These are phyloP conservation scores for Trichoderma sp. DNA, from an alignment of 2,329 filamentous ascomycete species.

Conservation along the genomic window DNA sequence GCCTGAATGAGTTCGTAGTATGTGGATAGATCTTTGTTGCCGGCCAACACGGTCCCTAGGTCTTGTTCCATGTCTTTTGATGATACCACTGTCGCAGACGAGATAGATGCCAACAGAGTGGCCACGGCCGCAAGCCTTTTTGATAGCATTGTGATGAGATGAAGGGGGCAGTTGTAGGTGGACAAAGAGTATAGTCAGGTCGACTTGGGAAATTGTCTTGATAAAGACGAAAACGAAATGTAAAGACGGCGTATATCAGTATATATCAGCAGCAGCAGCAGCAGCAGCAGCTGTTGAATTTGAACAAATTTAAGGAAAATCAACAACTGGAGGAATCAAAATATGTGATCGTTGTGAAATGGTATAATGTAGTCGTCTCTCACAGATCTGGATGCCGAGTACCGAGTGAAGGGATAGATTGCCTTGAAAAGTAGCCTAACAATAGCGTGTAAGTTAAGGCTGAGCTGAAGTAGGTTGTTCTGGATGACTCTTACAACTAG, in stretches of 20 bases:
- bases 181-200: too few relatives aligned
- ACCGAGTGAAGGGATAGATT: background rate
- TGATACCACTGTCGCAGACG: conserved; percentile 30
- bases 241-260: background rate
- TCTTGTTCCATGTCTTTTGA: conserved; percentile 36
- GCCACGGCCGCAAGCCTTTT: conserved; percentile 32
- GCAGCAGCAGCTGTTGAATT: background rate
- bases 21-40: conserved; percentile 48
- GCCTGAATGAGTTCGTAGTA: conserved; percentile 52
- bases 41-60: conserved; percentile 46
- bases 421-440: background rate
- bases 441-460: conserved; percentile 11
- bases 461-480: background rate
- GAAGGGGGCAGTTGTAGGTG: background rate
- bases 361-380: background rate
- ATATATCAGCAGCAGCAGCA: background rate
- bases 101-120: conserved; percentile 32
- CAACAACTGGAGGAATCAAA: background rate
- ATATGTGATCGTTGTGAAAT: background rate
- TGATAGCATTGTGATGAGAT: conserved; percentile 31
- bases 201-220: background rate
- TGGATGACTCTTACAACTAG: background rate
- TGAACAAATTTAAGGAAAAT: background rate
- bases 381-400: background rate
- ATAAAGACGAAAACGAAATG: background rate